Conservation (phyloP, 2,329 filamentous ascomycete genomes). For the Diaporthe sp. region DNA sequence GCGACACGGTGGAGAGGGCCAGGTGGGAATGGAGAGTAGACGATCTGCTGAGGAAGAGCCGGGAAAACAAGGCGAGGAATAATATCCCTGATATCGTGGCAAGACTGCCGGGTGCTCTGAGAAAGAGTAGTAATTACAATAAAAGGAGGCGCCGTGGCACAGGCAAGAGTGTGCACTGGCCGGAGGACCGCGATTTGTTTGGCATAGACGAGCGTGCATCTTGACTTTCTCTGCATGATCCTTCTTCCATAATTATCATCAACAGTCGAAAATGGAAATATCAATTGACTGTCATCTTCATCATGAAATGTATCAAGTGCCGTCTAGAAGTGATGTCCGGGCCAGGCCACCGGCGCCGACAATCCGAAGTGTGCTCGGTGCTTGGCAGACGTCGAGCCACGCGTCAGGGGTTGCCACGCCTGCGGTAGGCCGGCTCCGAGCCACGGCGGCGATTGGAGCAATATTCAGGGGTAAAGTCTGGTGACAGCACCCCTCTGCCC, state of each 20-base stretch:
- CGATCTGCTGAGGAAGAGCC: slow-evolving; percentile 32
- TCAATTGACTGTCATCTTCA: background rate
- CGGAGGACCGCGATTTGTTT: background rate
- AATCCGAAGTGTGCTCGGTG: background rate
- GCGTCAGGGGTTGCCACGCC: background rate
- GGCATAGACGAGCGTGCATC: slow-evolving; percentile 15
- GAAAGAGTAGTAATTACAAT: slow-evolving; percentile 18
- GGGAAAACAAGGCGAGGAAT: background rate
- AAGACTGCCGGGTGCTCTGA: slow-evolving; percentile 39
- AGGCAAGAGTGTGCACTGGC: slow-evolving; percentile 34
- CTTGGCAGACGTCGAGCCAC: background rate
- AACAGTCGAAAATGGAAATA: background rate
- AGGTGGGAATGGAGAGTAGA: slow-evolving; percentile 51
- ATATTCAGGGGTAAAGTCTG: slow-evolving; percentile 19
- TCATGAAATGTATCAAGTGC: too few species aligned
- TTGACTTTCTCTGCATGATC: background rate
- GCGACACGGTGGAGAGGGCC: slow-evolving; percentile 51
- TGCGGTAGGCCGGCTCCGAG: slow-evolving; percentile 12
- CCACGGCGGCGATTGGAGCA: background rate
- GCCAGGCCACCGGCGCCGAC: background rate
- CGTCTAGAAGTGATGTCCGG: too few species aligned
- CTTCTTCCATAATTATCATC: background rate
- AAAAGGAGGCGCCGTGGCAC: background rate
- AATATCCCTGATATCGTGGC: slow-evolving; percentile 41
- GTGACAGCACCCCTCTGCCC: background rate